phyloP scores from a whole-genome alignment of 139 green algal species.

The Penium margaritaceum region DNA sequence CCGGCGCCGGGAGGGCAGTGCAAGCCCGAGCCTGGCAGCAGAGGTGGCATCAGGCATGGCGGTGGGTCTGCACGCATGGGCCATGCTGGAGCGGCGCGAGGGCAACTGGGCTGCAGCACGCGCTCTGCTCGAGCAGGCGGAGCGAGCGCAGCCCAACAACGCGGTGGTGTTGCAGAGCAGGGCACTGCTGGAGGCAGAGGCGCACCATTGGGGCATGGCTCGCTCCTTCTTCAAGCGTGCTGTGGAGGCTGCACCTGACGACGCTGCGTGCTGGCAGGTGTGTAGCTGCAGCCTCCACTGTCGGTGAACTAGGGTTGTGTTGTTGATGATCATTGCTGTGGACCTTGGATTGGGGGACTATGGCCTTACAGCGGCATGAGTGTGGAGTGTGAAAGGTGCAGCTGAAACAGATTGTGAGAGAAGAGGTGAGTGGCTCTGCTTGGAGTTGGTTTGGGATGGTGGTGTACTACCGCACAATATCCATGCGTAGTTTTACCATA shows the following conservation, averaged over 20 bases:
- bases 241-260: neutral
- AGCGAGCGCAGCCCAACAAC: conserved; percentile 6
- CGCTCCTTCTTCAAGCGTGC: conserved; percentile 11
- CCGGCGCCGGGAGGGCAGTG: too few relatives aligned
- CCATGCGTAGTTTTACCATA: too few relatives aligned
- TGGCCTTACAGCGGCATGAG: neutral
- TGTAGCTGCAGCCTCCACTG: neutral
- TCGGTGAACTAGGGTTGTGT: neutral
- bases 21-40: too few relatives aligned
- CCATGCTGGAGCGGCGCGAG: conserved; percentile 36
- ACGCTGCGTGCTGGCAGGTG: conserved; percentile 19
- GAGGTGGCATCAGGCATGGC: too few relatives aligned
- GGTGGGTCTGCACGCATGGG: conserved; percentile 34
- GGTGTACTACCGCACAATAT: too few relatives aligned
- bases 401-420: neutral
- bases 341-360: neutral
- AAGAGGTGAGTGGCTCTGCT: neutral
- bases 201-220: conserved; percentile 8
- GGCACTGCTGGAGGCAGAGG: conserved; percentile 11
- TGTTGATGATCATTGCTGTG: neutral
- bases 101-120: conserved; percentile 26
- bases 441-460: neutral
- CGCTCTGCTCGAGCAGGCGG: conserved; percentile 21
- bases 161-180: conserved; percentile 20
- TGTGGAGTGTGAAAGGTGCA: too few relatives aligned